Conservation (phyloP, 2,329 filamentous ascomycete species). For the Aspergillus puulaauensis region DNA sequence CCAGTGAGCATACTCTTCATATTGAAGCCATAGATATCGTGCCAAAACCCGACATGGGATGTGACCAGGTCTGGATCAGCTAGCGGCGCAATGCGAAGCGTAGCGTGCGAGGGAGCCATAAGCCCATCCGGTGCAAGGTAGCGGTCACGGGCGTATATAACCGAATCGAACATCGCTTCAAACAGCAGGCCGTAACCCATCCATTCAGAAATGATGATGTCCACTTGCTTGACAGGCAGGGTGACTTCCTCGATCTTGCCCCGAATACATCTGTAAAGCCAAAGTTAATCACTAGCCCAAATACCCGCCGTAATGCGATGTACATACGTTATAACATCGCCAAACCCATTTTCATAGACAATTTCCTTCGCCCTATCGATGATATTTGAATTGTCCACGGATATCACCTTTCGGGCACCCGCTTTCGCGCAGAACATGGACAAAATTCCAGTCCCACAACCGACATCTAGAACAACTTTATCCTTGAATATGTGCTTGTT, state of each 20-base stretch:
- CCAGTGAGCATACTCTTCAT: conserved; percentile 87
- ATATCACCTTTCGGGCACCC: conserved; percentile 80
- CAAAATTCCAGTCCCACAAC: conserved; percentile 80
- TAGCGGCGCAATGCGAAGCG: conserved; percentile 77
- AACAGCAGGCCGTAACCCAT: conserved; percentile 95
- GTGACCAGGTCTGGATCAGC: conserved; percentile 74
- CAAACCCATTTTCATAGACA: conserved; percentile 75
- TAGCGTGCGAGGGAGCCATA: conserved; percentile 82
- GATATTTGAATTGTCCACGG: conserved; percentile 90
- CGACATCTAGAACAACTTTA: conserved; percentile 87
- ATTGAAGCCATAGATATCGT: conserved; percentile 90
- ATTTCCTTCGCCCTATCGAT: conserved; percentile 84
- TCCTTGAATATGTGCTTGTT: conserved; percentile 84
- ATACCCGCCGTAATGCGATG: not conserved
- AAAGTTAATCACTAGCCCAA: conserved; percentile 6
- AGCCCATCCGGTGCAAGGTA: conserved; percentile 79
- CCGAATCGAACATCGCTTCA: conserved; percentile 93
- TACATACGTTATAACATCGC: conserved; percentile 64
- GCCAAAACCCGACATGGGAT: conserved; percentile 82
- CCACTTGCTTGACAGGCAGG: conserved; percentile 75
- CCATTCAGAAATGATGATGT: conserved; percentile 96
- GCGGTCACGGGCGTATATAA: conserved; percentile 81
- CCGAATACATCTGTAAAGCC: conserved; percentile 59
- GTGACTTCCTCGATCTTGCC: conserved; percentile 86
- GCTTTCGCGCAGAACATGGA: conserved; percentile 94